phyloP scores from a whole-genome alignment of 352 stramenopile genomes.

The Ophiocytium majus region DNA sequence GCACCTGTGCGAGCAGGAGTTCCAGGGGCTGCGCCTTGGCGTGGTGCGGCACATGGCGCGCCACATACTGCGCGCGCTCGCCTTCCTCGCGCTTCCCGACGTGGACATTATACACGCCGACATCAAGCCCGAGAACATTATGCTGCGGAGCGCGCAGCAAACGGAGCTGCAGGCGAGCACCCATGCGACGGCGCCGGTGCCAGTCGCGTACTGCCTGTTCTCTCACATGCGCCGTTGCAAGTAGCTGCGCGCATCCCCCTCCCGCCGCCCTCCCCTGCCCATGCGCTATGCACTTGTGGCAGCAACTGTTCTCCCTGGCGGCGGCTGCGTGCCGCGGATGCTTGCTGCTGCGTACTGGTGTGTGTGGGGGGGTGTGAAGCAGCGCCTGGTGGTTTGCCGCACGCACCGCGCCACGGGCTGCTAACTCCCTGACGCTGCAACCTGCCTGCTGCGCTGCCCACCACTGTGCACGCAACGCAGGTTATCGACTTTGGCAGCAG shows the following conservation, averaged over 20 bases:
- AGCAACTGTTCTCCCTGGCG: not conserved
- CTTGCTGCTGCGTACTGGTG: not conserved
- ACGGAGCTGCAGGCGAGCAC: not conserved
- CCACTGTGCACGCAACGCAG: slow-evolving; percentile 58
- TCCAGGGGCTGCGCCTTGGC: slow-evolving; percentile 71
- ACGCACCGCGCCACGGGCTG: too few relatives aligned
- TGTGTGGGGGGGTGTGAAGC: not conserved
- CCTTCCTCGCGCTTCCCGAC: slow-evolving; percentile 55
- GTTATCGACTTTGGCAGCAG: slow-evolving; percentile 98
- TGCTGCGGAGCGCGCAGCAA: slow-evolving; percentile 83
- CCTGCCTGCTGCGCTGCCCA: too few relatives aligned
- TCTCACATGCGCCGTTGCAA: too few relatives aligned
- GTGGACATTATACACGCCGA: slow-evolving; percentile 97
- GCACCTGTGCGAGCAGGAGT: not conserved
- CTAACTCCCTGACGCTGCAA: too few relatives aligned
- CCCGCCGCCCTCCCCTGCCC: too few relatives aligned
- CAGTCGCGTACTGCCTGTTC: too few relatives aligned
- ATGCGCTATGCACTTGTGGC: not conserved
- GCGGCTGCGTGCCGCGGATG: too few relatives aligned
- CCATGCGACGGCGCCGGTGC: too few relatives aligned
- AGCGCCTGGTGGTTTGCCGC: too few relatives aligned
- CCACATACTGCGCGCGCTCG: slow-evolving; percentile 82
- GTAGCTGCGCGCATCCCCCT: too few relatives aligned
- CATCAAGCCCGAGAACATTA: slow-evolving; percentile 98
- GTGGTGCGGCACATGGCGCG: slow-evolving; percentile 90